A percentile compares a stretch with the other conserved stretches of the same genome.
Evolutionary conservation across 2,329 filamentous ascomycete genomes (phyloP).

Genomic region (Aspergillus ochraceus): DNA sequence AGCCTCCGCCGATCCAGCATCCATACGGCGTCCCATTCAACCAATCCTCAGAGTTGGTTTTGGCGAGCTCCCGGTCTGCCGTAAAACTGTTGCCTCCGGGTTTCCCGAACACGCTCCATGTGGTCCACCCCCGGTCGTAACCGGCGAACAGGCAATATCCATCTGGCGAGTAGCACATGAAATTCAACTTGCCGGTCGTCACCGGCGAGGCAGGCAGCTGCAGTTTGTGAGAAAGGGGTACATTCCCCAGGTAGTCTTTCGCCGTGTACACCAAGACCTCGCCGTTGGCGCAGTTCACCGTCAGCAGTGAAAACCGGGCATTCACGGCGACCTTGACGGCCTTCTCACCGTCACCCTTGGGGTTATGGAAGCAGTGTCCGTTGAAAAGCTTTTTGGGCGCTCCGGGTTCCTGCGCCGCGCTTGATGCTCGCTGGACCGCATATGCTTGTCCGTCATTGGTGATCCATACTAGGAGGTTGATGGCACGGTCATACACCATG

Average conservation of each 20-base stretch:
- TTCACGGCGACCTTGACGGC: constrained; percentile 83
- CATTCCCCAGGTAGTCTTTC: constrained; percentile 89
- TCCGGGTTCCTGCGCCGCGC: constrained; percentile 43
- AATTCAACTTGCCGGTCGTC: constrained; percentile 70
- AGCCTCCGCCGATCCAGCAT: constrained; percentile 84
- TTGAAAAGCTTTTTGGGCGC: constrained; percentile 71
- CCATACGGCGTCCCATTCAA: constrained; percentile 75
- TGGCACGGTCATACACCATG: constrained; percentile 92
- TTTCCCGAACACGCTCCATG: constrained; percentile 97
- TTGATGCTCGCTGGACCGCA: constrained; percentile 73
- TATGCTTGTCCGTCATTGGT: constrained; percentile 85
- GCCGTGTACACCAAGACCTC: constrained; percentile 87
- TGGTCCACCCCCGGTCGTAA: constrained; percentile 89
- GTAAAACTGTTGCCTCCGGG: constrained; percentile 80
- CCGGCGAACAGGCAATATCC: constrained; percentile 95
- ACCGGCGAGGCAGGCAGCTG: constrained; percentile 65
- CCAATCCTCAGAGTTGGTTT: constrained; percentile 76
- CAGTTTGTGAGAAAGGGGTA: constrained; percentile 80
- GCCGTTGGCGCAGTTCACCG: constrained; percentile 78
- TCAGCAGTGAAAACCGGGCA: constrained; percentile 89
- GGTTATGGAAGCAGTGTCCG: constrained; percentile 86
- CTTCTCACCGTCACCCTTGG: constrained; percentile 58
- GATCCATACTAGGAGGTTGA: constrained; percentile 94
- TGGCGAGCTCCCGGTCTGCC: constrained; percentile 63
- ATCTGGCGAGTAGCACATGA: constrained; percentile 85